Percentiles rank a stretch among this genome's conserved stretches.
Conservation (phyloP, 176 grass and related monocot genomes). For the Triticum monococcum region DNA sequence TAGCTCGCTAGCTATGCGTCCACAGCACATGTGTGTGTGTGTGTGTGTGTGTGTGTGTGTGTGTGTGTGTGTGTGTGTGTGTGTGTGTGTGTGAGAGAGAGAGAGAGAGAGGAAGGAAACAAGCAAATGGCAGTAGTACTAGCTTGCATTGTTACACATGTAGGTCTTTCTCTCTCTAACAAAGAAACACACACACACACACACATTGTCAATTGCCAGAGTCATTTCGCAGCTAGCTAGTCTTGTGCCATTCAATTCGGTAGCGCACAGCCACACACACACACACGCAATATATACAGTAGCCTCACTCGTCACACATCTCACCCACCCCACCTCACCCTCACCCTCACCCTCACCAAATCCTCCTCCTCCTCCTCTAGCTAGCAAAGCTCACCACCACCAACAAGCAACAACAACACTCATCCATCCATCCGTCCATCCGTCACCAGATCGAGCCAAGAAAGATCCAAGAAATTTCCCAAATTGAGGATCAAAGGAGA, state of each 20-base stretch:
- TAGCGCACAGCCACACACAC: background rate
- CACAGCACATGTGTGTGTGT: background rate
- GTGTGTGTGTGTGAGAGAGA: too few relatives aligned
- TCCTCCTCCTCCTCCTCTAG: background rate
- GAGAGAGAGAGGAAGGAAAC: background rate
- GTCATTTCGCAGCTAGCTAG: background rate
- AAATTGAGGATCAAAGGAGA: background rate
- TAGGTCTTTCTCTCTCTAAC: background rate
- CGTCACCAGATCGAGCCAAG: too few relatives aligned
- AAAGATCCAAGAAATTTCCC: background rate
- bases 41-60: too few relatives aligned
- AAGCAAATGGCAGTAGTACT: background rate
- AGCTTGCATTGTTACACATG: background rate
- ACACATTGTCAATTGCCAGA: background rate
- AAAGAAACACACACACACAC: background rate
- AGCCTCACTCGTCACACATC: constrained; percentile 1
- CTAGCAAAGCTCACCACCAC: background rate
- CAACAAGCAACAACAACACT: background rate
- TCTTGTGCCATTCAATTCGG: background rate
- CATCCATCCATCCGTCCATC: background rate
- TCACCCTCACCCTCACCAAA: constrained; percentile 14
- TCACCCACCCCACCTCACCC: constrained; percentile 3
- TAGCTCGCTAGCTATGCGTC: too few relatives aligned
- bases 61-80: too few relatives aligned
- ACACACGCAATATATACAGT: background rate